phyloP scores from a whole-genome alignment of 2,329 filamentous ascomycete species.

The Pseudopithomyces maydicus region DNA sequence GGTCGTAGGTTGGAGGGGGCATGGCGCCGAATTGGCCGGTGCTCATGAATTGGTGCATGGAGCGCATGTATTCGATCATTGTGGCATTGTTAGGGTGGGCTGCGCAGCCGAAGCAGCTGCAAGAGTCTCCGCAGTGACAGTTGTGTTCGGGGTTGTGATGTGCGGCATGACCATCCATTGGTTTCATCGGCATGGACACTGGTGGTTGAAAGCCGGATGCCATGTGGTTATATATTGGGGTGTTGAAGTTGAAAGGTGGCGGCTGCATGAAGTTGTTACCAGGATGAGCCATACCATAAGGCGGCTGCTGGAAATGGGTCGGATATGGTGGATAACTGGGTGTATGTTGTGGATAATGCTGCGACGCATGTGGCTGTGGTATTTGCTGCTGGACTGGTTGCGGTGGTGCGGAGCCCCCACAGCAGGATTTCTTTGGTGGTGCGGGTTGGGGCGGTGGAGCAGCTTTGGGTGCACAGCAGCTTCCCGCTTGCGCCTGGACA shows the following conservation, averaged over 20 bases:
- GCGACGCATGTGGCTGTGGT: constrained; percentile 12
- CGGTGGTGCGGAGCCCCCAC: constrained; percentile 24
- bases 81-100: constrained; percentile 71
- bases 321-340: constrained; percentile 27
- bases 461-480: constrained; percentile 38
- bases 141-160: constrained; percentile 49
- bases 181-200: constrained; percentile 38
- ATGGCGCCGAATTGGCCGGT: constrained; percentile 38
- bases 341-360: constrained; percentile 15
- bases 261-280: constrained; percentile 18
- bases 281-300: constrained; percentile 23
- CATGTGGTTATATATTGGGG: constrained; percentile 42
- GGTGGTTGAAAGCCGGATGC: constrained; percentile 37
- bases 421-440: constrained; percentile 37
- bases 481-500: constrained; percentile 19
- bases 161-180: constrained; percentile 32
- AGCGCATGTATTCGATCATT: constrained; percentile 59
- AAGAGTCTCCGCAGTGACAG: constrained; percentile 69
- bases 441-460: constrained; percentile 21
- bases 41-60: constrained; percentile 43
- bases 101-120: constrained; percentile 70
- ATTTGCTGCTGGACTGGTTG: constrained; percentile 11
- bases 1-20: constrained; percentile 39
- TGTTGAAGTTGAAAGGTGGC: constrained; percentile 35
- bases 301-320: constrained; percentile 24